Percentiles rank a stretch among this genome's conserved stretches.
phyloP scores from a whole-genome alignment of 2,329 filamentous ascomycete species.

The Neofusicoccum sp. region DNA sequence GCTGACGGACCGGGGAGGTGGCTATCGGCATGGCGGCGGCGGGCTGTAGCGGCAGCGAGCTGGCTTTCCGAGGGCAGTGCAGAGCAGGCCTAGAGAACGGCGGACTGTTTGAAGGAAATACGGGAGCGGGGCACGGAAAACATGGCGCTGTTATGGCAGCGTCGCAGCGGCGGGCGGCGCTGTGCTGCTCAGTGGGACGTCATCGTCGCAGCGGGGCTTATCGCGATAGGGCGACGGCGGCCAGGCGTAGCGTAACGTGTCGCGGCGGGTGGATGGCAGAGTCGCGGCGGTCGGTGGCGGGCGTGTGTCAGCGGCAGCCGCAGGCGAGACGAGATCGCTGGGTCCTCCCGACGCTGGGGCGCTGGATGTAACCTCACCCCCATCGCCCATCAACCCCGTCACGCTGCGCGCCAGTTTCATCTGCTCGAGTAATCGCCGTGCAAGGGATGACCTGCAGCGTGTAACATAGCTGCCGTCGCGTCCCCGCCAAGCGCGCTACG shows the following conservation, averaged over 20 bases:
- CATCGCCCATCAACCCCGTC: conserved; percentile 3
- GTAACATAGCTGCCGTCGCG: conserved; percentile 15
- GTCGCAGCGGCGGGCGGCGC: conserved; percentile 9
- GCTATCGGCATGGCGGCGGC: conserved; percentile 37
- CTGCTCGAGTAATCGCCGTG: conserved; percentile 3
- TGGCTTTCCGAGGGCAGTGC: not conserved
- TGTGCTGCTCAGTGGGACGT: not conserved
- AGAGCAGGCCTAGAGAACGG: not conserved
- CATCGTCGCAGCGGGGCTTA: conserved; percentile 14
- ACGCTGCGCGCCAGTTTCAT: not conserved
- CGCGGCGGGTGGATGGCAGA: not conserved
- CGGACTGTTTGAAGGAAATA: conserved; percentile 1
- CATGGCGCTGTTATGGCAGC: conserved; percentile 1
- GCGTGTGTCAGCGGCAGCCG: not conserved
- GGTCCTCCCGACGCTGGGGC: not conserved
- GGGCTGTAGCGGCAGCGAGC: not conserved
- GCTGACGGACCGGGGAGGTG: conserved; percentile 13
- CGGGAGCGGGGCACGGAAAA: conserved; percentile 1
- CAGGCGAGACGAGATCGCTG: not conserved
- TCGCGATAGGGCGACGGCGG: conserved; percentile 5
- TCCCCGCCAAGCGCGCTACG: conserved; percentile 12
- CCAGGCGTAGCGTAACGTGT: conserved; percentile 8
- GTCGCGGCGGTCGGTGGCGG: not conserved
- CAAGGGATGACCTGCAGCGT: conserved; percentile 20
- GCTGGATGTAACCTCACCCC: conserved; percentile 17